Conservation (phyloP, 1,284 basidiomycete species). For the Ustilago lituana region DNA sequence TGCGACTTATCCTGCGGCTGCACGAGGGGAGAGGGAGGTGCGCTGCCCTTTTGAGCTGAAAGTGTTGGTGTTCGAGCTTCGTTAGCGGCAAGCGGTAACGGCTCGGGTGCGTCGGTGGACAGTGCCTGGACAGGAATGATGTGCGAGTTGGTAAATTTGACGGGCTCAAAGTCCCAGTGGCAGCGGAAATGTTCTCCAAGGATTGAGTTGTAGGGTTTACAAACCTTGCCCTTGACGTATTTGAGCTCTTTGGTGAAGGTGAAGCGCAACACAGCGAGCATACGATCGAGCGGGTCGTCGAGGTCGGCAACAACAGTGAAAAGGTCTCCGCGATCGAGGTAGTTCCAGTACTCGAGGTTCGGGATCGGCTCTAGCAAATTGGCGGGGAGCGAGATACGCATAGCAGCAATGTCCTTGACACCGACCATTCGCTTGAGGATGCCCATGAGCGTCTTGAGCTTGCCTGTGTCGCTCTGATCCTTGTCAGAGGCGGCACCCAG, state of each 20-base stretch:
- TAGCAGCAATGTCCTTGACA: constrained; percentile 64
- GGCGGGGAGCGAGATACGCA: constrained; percentile 64
- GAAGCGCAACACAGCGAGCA: constrained; percentile 89
- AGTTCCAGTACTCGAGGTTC: constrained; percentile 72
- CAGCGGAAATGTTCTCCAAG: constrained; percentile 64
- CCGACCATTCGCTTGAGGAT: constrained; percentile 64
- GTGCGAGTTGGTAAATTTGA: constrained; percentile 43
- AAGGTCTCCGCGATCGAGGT: constrained; percentile 89
- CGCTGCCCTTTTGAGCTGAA: constrained; percentile 36
- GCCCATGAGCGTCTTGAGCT: constrained; percentile 62
- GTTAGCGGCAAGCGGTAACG: constrained; percentile 25
- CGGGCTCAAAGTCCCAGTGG: constrained; percentile 61
- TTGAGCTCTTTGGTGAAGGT: constrained; percentile 91
- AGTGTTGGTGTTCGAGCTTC: constrained; percentile 25
- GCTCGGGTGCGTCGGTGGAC: constrained; percentile 29
- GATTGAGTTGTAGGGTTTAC: constrained; percentile 81
- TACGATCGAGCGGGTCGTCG: constrained; percentile 86
- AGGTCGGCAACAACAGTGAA: constrained; percentile 87
- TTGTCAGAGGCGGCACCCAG: constrained; percentile 54
- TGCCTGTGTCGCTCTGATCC: constrained; percentile 60
- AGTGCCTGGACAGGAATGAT: constrained; percentile 46
- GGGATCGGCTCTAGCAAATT: constrained; percentile 64
- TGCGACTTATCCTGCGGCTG: constrained; percentile 37
- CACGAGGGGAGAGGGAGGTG: constrained; percentile 35
- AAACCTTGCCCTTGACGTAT: constrained; percentile 83